Conservation (phyloP, 106 monocot genomes). For the Allium sativum region DNA sequence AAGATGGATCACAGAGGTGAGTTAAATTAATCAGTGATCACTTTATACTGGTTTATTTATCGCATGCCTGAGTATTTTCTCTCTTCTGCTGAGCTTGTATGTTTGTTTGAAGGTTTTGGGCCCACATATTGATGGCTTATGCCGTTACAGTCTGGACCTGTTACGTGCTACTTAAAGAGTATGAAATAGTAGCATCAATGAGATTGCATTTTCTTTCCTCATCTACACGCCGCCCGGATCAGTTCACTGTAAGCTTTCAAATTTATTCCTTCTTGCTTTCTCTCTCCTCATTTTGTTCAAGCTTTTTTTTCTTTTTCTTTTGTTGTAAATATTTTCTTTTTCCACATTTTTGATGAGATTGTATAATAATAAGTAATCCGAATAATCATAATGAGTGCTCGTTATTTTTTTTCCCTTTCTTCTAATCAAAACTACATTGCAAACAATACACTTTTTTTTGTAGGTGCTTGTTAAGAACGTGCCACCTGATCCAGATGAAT, state of each 20-base stretch:
- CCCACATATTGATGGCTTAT: slow-evolving; percentile 72
- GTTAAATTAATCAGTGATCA: not conserved
- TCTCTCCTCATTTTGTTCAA: too few relatives aligned
- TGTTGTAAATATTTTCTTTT: too few relatives aligned
- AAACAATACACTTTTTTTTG: not conserved
- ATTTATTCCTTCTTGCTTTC: not conserved
- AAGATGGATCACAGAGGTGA: slow-evolving; percentile 67
- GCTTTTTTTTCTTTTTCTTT: too few relatives aligned
- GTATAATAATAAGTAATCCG: too few relatives aligned
- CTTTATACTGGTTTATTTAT: too few relatives aligned
- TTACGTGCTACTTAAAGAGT: slow-evolving; percentile 61
- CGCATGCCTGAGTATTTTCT: too few relatives aligned
- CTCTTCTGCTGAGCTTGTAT: not conserved
- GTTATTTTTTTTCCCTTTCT: too few relatives aligned
- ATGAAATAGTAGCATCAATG: slow-evolving; percentile 62
- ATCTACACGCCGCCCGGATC: slow-evolving; percentile 66
- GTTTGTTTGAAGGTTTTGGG: slow-evolving; percentile 43
- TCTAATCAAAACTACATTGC: too few relatives aligned
- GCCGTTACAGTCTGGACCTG: slow-evolving; percentile 82
- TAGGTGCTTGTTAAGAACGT: slow-evolving; percentile 85
- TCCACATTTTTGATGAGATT: too few relatives aligned
- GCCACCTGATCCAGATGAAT: slow-evolving; percentile 88
- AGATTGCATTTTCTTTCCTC: slow-evolving; percentile 80
- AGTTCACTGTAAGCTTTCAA: slow-evolving; percentile 59
- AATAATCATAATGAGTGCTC: too few relatives aligned